Base-by-base conservation (phyloP, 2,329 filamentous ascomycete genomes). In the Paecilomyces fulvus region DNA sequence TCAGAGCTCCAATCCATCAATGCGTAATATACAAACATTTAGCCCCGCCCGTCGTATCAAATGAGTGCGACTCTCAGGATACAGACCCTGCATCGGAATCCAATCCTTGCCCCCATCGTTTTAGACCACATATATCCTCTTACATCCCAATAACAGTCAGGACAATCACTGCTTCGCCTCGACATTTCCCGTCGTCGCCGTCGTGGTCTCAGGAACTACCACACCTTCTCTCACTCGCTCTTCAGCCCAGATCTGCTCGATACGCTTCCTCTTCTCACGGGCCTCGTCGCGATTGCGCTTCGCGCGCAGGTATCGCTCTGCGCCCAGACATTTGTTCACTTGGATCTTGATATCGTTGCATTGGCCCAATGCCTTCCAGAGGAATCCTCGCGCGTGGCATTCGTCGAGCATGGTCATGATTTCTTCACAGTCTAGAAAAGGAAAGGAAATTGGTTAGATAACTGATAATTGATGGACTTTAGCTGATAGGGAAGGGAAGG, bases 391-490 rank as follows among this genome's bases (percentile, higher is more conserved):
- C 30, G 89, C 88, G 70, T 99, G 94, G 77, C 94, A 99, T 78
- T 96, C 90, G 68, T 97, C 94, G 64, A 99, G 89, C 51, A 89
- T 88, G 53, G 80, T 86, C 85, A 97, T 96, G 72, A 99, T 84
- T 64, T 95, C 91, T 74, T 92, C 90, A 82, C 94, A 99, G 68
- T 88, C 94, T 99, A 56, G 23, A 48, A 43, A 43, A n/a, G 23
- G 51, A 43, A 43, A n/a, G 21, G 14, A 25, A 28, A 21, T 59
- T 58, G 61, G 53, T 58, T 51, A 53, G 30, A 12, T 20, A n/a
- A 53, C 49, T 49, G 52, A 48, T 53, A 28, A 20, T 54, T 54
- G 58, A 28, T 28, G 7, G 25, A 43, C 7, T 20, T 7, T 9
- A 43, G 37, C 8, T 3, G 5, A 7, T 43, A 9, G 52, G 50